Evolutionary conservation across 2,329 filamentous ascomycete genomes (phyloP), one percentile per base, ranked within the genome.

Genomic region (Cadophora luteo-olivacea): DNA sequence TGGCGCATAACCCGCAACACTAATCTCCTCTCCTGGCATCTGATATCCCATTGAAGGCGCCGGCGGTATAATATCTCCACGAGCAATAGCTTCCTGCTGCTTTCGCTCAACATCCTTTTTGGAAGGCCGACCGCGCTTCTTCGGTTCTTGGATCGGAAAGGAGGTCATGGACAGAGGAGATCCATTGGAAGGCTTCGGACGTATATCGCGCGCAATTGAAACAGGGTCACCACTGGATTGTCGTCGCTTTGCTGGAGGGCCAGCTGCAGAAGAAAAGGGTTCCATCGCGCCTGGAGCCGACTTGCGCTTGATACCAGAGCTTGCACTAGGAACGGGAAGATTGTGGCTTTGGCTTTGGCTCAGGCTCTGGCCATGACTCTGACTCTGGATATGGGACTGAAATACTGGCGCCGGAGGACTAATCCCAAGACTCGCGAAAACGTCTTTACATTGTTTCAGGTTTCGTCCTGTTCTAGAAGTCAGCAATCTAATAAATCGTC

Each of bases 71-170:
- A 75, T 61, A 51, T 77, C 74, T 22, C 76, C 75, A 49, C 75
- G 68, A 29, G 69, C 71, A 36, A 77, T 73, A 48, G 73, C 72
- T 55, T 75, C 74, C 61, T 63, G 66, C 41, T 74, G 70, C 25
- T 72, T 69, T n/a, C 68, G 67, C 65, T 77, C 74, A 25, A 76
- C 64, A 51, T 76, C 75, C 49, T 73, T 72, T 67, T 78, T 78
- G 7, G 76, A 75, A 29, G 77, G 77, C 29, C 77, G 73, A 48
- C 77, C 76, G 29, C 77, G 73, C 67, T 74, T 76, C 70, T 74
- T 78, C 7, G 70, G 54, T 33, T 67, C 64, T 19, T 68, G 45
- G 29, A 68, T 64, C 7, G 70, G 64, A 24, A 68, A 58, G n/a
- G 72, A 63, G 16, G 69, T 48, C 58, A 72, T 72, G 11, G 71